phyloP scores from a whole-genome alignment of 2,329 filamentous ascomycete genomes.

The Nannizzia gypsea region DNA sequence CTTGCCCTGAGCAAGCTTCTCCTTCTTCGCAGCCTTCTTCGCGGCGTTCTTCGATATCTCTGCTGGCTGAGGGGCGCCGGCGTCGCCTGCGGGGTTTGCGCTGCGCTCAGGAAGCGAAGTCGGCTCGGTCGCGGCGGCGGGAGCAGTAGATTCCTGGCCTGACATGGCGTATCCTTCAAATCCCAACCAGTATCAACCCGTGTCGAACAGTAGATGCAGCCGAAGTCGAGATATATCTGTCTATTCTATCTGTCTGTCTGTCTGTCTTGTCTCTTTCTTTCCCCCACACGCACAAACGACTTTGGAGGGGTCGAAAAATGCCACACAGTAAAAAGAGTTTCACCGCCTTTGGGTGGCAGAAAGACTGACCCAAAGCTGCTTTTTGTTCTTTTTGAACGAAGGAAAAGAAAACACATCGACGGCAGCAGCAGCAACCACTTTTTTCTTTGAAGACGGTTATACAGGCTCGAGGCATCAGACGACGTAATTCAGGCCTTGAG shows the following conservation, averaged over 20 bases:
- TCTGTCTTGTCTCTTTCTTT: neutral
- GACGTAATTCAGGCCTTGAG: neutral
- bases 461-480: neutral
- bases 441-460: neutral
- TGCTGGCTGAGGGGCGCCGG: slow-evolving; percentile 18
- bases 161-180: slow-evolving; percentile 9
- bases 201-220: no score
- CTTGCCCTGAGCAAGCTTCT: slow-evolving; percentile 34
- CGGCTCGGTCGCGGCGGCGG: slow-evolving; percentile 20
- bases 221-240: neutral
- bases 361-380: slow-evolving; percentile 11
- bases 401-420: neutral
- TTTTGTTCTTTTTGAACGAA: neutral
- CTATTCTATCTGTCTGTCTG: neutral
- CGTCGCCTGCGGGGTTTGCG: slow-evolving; percentile 26
- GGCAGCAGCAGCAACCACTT: neutral
- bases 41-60: slow-evolving; percentile 32
- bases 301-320: slow-evolving; percentile 6
- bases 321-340: slow-evolving; percentile 9
- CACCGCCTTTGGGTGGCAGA: slow-evolving; percentile 34
- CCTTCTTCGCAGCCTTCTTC: slow-evolving; percentile 40
- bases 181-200: neutral
- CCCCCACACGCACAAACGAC: neutral
- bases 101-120: slow-evolving; percentile 28
- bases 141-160: slow-evolving; percentile 9